Evolutionary conservation across 352 stramenopile species (phyloP), one percentile per base, ranked within the genome.

Genomic region (Phytophthora citrophthora): DNA sequence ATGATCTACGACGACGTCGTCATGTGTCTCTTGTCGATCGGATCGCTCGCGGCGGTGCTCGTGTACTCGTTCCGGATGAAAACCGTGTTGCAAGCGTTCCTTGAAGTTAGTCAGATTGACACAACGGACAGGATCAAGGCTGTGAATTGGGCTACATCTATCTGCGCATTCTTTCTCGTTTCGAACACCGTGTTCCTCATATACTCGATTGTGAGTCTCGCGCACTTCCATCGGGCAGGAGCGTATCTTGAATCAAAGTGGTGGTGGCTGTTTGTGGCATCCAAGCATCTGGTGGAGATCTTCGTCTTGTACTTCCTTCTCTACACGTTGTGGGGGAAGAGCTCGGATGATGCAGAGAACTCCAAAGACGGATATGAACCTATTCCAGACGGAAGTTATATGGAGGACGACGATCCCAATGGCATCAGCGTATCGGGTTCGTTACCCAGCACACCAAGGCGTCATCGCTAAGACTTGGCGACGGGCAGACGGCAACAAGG

Each of bases 1-100:
- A 97, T 99, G 91, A 88, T 98, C 59, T 91, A 98, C 31, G 89
- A 98, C 47, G 96, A 98, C 67, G 83, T 95, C 38, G 70, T 97
- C 39, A 70, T 90, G 53, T 79, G 70, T 40, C 64, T 98, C 11
- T 57, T 99, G 15, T 96, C 91, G 20, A 71, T 95, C 15, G 87
- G 93, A 3, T 94, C 83, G 50, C 79, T 98, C 12, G 77, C 97
- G 1, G 96, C 94, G 41, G 94, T 98, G 36, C 94, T 93, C 9
- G 92, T 98, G 39, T 98, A 98, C 74, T 97, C 88, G 45, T 97
- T 97, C 74, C 80, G 94, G 49, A 98, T 99, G 79, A 93, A 96
- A 53, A 99, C 93, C 1, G 96, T 99, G 47, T 75, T 99, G 8
- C 94, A 93, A 49, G 98, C 96, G 2, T 89, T 99, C 41, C 86